phyloP scores from a whole-genome alignment of 768 basidiomycete genomes.

The Amanita fuliginea region DNA sequence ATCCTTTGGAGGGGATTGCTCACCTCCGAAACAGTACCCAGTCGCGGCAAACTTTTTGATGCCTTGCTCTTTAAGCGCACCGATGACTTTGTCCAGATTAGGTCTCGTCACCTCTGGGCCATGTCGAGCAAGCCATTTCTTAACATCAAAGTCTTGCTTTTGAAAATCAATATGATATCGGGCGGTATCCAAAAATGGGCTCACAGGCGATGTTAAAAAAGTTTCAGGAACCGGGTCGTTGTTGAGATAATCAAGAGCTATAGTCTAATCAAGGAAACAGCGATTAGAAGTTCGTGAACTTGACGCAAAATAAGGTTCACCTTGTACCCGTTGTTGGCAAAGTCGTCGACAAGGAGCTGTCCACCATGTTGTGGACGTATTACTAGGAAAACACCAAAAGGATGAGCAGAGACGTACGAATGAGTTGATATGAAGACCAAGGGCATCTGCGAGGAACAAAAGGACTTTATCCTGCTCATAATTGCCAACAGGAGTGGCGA shows the following conservation, averaged over 20 bases:
- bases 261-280: constrained; percentile 13
- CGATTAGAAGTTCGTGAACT: not conserved
- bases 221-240: constrained; percentile 28
- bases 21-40: constrained; percentile 65
- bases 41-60: constrained; percentile 46
- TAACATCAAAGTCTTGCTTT: constrained; percentile 25
- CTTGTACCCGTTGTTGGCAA: constrained; percentile 34
- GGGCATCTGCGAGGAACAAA: constrained; percentile 42
- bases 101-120: constrained; percentile 29
- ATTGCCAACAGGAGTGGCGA: constrained; percentile 38
- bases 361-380: not conserved
- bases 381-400: not conserved
- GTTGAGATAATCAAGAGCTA: constrained; percentile 30
- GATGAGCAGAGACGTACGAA: constrained; percentile 17
- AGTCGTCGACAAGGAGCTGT: constrained; percentile 31
- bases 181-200: not conserved
- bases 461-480: constrained; percentile 47
- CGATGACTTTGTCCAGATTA: constrained; percentile 42
- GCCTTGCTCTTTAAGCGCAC: constrained; percentile 45
- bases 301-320: not conserved
- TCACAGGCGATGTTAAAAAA: constrained; percentile 19
- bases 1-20: constrained; percentile 7
- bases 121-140: constrained; percentile 35
- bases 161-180: not conserved
- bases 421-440: constrained; percentile 39